phyloP scores from a whole-genome alignment of 257 asterid genomes.

The Fraxinus quadrangulata region DNA sequence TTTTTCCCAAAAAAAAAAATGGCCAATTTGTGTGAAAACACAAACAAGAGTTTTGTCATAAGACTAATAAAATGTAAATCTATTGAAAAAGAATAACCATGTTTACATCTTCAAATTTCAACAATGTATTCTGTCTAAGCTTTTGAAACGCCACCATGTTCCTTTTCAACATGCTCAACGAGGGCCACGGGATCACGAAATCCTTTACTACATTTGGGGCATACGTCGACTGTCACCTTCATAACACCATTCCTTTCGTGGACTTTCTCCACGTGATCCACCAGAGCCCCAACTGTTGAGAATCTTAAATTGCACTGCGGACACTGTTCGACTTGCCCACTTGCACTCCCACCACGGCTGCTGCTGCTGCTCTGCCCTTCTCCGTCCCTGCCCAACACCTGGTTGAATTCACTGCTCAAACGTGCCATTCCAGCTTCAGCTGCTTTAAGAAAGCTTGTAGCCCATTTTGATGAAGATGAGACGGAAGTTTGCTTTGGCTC shows the following conservation, averaged over 20 bases:
- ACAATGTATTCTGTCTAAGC: constrained; percentile 26
- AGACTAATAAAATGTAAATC: background rate
- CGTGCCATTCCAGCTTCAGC: constrained; percentile 82
- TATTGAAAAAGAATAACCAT: background rate
- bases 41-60: background rate
- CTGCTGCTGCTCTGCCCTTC: constrained; percentile 29
- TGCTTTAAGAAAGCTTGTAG: constrained; percentile 51
- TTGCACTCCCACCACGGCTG: constrained; percentile 34
- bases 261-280: constrained; percentile 81
- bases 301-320: constrained; percentile 79
- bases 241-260: constrained; percentile 77
- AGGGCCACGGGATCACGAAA: constrained; percentile 85
- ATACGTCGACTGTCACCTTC: constrained; percentile 79
- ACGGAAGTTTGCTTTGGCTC: constrained; percentile 42
- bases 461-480: constrained; percentile 70
- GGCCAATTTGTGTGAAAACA: background rate
- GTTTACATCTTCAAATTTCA: background rate
- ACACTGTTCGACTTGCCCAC: constrained; percentile 67
- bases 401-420: constrained; percentile 68
- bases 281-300: constrained; percentile 57
- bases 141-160: constrained; percentile 77
- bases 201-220: constrained; percentile 94
- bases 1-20: no score
- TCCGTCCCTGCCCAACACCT: constrained; percentile 36
- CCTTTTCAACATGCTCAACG: constrained; percentile 93